Evolutionary conservation across 176 grass and related monocot genomes (phyloP), one percentile per base, ranked within the genome.

Genomic region (Aechmea fasciata): DNA sequence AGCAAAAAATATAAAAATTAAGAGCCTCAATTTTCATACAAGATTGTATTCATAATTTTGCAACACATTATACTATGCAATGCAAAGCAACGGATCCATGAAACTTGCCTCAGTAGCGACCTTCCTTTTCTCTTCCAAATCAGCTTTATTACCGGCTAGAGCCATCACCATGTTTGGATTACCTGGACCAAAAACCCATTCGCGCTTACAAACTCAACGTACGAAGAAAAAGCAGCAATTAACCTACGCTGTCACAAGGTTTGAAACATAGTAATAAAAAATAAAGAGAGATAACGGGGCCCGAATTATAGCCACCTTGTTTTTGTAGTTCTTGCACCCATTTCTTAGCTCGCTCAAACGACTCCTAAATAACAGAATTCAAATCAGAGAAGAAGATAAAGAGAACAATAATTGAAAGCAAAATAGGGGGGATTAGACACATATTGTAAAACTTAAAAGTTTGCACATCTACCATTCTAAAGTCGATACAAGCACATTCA

Each of bases 111-210:
- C 72, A 17, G 20, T 41, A 50, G 62, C n/a, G 13, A 75, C 72
- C 47, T 52, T 24, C 18, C 62, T 75, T 65, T 75, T 75, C 15
- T 75, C 72, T 24, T 75, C 62, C 62, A 75, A 75, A 66, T 75
- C 72, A 52, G 57, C 49, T 66, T 75, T 75, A 65, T 75, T 75
- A 23, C 62, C 72, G 0, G 61, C 72, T 65, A 75, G 48, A 33
- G 72, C 59, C 47, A 15, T 75, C 48, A 75, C 62, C 72, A 66
- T 52, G n/a, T 66, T 65, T 20, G 72, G 62, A 66, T 65, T 66
- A 75, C 72, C 59, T 75, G 18, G 8, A 15, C 20, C 55, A 2
- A 75, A 13, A 28, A 33, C 22, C 47, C 47, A 17, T 13, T 48
- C 62, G 47, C 62, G 70, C 22, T 13, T 13, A 47, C 3, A 72